Conservation (phyloP, 2,329 filamentous ascomycete species). For the Ophiostoma sp. region DNA sequence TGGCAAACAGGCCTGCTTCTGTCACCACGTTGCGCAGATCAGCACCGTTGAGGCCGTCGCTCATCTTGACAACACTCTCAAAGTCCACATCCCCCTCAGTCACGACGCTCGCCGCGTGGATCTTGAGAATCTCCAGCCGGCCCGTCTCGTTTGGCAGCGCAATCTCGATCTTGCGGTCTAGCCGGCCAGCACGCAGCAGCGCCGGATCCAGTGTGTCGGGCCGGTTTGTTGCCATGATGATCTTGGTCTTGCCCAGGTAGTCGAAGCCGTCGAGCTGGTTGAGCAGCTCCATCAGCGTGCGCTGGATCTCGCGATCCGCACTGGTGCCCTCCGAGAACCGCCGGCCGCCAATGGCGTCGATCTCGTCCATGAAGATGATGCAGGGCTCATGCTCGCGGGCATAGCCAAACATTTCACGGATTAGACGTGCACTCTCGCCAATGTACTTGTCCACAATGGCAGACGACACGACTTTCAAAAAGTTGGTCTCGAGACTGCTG, state of each 20-base stretch:
- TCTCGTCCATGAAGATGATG: slow-evolving; percentile 99
- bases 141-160: slow-evolving; percentile 95
- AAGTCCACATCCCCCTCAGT: slow-evolving; percentile 96
- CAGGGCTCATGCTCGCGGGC: slow-evolving; percentile 99
- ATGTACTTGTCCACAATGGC: slow-evolving; percentile 99
- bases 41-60: slow-evolving; percentile 92
- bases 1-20: slow-evolving; percentile 96
- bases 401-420: slow-evolving; percentile 99
- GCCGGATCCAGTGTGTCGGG: slow-evolving; percentile 94
- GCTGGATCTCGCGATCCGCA: slow-evolving; percentile 95
- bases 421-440: slow-evolving; percentile 92
- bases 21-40: slow-evolving; percentile 97
- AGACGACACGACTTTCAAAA: slow-evolving; percentile 95
- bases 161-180: slow-evolving; percentile 98
- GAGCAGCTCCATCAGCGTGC: slow-evolving; percentile 95
- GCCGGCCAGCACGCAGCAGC: slow-evolving; percentile 80
- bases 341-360: slow-evolving; percentile 94
- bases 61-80: slow-evolving; percentile 99
- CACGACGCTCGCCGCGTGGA: slow-evolving; percentile 80
- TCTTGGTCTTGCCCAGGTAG: slow-evolving; percentile 98
- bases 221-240: slow-evolving; percentile 99
- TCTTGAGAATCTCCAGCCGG: slow-evolving; percentile 94
- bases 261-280: slow-evolving; percentile 99
- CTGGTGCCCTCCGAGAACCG: slow-evolving; percentile 96
- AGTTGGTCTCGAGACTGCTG: slow-evolving; percentile 95